A percentile compares a stretch with the other conserved stretches of the same genome.
Conservation (phyloP, 352 stramenopile genomes). For the Pythium volutum region DNA sequence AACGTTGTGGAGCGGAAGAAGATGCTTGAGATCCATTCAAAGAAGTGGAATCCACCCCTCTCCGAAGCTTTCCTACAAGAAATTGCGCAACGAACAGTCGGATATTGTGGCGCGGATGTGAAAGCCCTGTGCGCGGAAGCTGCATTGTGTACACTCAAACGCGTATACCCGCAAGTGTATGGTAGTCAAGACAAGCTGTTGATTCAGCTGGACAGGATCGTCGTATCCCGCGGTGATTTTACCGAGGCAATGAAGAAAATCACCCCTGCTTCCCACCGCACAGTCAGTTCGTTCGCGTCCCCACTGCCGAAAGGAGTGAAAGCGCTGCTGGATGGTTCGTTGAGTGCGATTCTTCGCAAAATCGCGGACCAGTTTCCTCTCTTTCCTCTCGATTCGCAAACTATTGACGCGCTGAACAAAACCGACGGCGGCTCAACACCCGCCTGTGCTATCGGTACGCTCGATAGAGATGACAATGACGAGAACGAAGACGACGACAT, state of each 20-base stretch:
- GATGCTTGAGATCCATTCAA: constrained; percentile 89
- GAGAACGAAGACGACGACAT: constrained; percentile 68
- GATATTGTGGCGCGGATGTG: constrained; percentile 90
- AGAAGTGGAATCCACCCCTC: constrained; percentile 81
- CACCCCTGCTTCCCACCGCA: constrained; percentile 70
- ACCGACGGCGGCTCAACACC: constrained; percentile 1
- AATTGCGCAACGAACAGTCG: constrained; percentile 79
- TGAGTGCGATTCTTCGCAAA: constrained; percentile 41
- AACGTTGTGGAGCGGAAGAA: constrained; percentile 73
- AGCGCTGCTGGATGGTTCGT: constrained; percentile 34
- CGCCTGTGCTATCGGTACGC: not conserved
- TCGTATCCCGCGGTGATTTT: constrained; percentile 76
- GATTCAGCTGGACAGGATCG: constrained; percentile 67
- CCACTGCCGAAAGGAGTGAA: constrained; percentile 65
- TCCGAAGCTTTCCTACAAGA: constrained; percentile 58
- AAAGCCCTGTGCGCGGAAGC: constrained; percentile 90
- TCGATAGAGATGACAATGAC: constrained; percentile 26
- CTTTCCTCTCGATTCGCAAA: constrained; percentile 49
- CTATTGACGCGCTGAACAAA: constrained; percentile 34
- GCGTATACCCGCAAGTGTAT: constrained; percentile 88
- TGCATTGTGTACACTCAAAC: constrained; percentile 82
- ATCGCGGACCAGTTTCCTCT: constrained; percentile 58
- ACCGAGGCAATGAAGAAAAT: constrained; percentile 74
- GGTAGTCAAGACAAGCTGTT: constrained; percentile 71
- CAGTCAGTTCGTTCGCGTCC: constrained; percentile 64